Base-by-base conservation (phyloP, 768 basidiomycete species). In the Auriscalpium vulgare region DNA sequence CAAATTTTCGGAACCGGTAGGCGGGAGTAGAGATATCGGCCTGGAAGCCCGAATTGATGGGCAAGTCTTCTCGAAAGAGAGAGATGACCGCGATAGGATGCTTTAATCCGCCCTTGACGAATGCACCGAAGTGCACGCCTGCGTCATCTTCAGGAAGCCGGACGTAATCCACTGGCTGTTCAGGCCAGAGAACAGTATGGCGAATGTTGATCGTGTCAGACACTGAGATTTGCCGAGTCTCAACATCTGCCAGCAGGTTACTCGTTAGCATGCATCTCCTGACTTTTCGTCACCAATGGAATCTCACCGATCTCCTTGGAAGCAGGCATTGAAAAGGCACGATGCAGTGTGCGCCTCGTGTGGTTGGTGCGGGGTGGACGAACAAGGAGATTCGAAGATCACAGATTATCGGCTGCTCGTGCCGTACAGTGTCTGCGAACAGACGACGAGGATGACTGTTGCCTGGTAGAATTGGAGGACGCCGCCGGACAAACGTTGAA, bases 1-100 rank as follows among this genome's bases (percentile, higher is more conserved):
- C 78, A 63, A 85, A 85, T 63, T 84, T 85, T 58, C 81, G 72
- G 69, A 84, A 83, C 34, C 80, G 75, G 19, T 75, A 74, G 14
- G 66, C 57, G 51, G 53, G 53, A 55, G 50, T 29, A 23, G 51
- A 52, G 36, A 17, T 40, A 7, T 44, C n/a, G 16, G 9, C 21
- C 16, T 3, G 9, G 8, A 14, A 16, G 6, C 35, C 21, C 17
- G 40, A 17, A 10, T 35, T 21, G 53, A 54, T 38, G 16, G 71
- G 73, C 46, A 76, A 56, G 23, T 69, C 59, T 56, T 80, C 78
- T 44, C 69, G 60, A 67, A 85, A 84, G 34, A 83, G 65, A 21
- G 82, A 85, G 54, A 83, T 77, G 54, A 84, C 78, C 47, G 79
- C 77, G 50, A 81, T 68, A 19, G 79, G 75, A 16, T 66, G 58